Conservation (phyloP, 2,329 filamentous ascomycete species). For the Apiospora pterosperma region DNA sequence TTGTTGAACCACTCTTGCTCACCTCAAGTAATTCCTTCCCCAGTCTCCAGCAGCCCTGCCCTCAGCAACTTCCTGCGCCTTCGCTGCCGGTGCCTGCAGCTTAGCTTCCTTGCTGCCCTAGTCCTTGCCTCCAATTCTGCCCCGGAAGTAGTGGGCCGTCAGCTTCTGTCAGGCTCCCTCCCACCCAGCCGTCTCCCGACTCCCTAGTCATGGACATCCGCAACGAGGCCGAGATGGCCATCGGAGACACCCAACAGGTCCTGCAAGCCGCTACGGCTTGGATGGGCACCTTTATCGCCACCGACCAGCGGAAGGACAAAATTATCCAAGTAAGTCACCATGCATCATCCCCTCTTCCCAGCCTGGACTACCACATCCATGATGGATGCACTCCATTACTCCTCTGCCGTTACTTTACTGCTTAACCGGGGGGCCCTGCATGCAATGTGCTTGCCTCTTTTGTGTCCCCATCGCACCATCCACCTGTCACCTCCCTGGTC, state of each 20-base stretch:
- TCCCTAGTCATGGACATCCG: not conserved
- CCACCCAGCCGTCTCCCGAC: no score
- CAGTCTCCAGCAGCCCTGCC: not conserved
- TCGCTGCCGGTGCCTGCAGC: not conserved
- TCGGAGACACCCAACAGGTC: slow-evolving; percentile 8
- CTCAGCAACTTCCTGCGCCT: not conserved
- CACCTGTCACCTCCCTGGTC: not conserved
- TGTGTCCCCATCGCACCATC: not conserved
- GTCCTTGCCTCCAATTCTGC: not conserved
- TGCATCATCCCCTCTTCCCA: not conserved
- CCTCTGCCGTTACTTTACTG: not conserved
- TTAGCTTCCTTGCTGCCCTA: not conserved
- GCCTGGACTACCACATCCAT: not conserved
- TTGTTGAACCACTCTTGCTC: no score
- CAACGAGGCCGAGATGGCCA: slow-evolving; percentile 1
- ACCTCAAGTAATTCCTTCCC: no score
- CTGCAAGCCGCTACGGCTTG: slow-evolving; percentile 5
- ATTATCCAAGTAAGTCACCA: slow-evolving; percentile 8
- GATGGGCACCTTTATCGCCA: slow-evolving; percentile 9
- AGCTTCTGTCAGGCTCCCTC: not conserved
- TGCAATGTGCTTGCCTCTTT: not conserved
- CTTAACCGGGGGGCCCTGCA: not conserved
- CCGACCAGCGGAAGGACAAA: slow-evolving; percentile 9
- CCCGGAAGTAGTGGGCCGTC: not conserved
- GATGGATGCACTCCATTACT: not conserved